Evolutionary conservation across 2,329 filamentous ascomycete species (phyloP).

Genomic region (Teratosphaeria destructans): DNA sequence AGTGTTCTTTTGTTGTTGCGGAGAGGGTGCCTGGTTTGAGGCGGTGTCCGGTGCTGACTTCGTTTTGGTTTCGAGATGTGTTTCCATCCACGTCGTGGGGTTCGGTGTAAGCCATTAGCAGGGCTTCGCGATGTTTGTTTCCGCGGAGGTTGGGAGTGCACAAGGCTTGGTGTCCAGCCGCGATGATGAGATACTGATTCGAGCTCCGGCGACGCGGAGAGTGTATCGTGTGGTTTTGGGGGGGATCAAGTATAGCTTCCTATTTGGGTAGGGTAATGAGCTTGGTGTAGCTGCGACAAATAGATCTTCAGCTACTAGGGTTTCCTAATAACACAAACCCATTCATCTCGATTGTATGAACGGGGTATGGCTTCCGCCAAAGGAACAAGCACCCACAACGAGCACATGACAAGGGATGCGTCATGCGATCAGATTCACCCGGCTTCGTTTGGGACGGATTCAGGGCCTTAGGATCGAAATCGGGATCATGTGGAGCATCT

Average conservation of each 20-base stretch:
- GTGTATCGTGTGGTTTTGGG: not conserved
- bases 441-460: constrained; percentile 37
- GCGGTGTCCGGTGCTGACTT: not conserved
- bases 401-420: not conserved
- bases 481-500: constrained; percentile 51
- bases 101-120: not conserved
- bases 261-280: not conserved
- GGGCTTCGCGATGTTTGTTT: not conserved
- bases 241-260: not conserved
- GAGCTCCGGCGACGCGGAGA: not conserved
- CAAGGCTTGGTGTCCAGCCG: not conserved
- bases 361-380: not conserved
- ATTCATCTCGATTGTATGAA: not conserved
- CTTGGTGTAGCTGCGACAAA: not conserved
- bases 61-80: not conserved
- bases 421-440: not conserved
- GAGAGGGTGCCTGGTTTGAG: not conserved
- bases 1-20: constrained; percentile 18
- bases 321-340: not conserved
- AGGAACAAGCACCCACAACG: not conserved
- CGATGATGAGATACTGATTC: not conserved
- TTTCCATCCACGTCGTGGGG: not conserved
- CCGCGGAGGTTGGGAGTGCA: not conserved
- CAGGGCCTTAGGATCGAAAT: constrained; percentile 48
- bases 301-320: not conserved